Conservation (phyloP, 495 filamentous ascomycete species). For the Hypoxylon crocopeplum region DNA sequence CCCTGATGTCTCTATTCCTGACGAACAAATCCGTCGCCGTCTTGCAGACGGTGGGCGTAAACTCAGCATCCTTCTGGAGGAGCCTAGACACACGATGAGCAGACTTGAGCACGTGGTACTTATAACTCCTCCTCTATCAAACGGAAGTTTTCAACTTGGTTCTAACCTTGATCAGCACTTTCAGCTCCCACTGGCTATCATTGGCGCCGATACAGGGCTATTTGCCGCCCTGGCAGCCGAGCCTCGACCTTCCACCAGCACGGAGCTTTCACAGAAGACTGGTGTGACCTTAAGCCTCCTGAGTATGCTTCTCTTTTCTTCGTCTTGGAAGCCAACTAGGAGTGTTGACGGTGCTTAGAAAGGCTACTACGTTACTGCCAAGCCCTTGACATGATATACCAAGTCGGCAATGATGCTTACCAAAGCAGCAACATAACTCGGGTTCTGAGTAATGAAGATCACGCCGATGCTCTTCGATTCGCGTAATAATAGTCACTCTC, state of each 20-base stretch:
- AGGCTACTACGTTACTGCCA: slow-evolving; percentile 54
- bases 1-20: too few species aligned
- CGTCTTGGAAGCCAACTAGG: not conserved
- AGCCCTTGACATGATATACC: slow-evolving; percentile 44
- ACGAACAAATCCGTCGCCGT: not conserved
- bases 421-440: slow-evolving; percentile 41
- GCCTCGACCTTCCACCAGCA: slow-evolving; percentile 27
- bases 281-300: slow-evolving; percentile 39
- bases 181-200: slow-evolving; percentile 24
- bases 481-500: too few species aligned
- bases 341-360: slow-evolving; percentile 29
- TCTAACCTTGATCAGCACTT: too few species aligned
- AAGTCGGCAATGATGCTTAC: slow-evolving; percentile 45
- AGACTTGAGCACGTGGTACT: slow-evolving; percentile 4
- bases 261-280: slow-evolving; percentile 36
- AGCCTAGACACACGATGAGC: not conserved
- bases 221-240: slow-evolving; percentile 41
- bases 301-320: slow-evolving; percentile 22
- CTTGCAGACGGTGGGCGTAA: slow-evolving; percentile 4
- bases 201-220: slow-evolving; percentile 43
- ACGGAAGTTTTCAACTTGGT: too few species aligned
- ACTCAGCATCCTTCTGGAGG: not conserved
- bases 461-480: slow-evolving; percentile 41
- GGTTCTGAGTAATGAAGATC: slow-evolving; percentile 29
- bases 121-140: not conserved